These are phyloP conservation scores for Aeminium ludgeri DNA, from an alignment of 495 filamentous ascomycete species.

Conservation along the genomic window DNA sequence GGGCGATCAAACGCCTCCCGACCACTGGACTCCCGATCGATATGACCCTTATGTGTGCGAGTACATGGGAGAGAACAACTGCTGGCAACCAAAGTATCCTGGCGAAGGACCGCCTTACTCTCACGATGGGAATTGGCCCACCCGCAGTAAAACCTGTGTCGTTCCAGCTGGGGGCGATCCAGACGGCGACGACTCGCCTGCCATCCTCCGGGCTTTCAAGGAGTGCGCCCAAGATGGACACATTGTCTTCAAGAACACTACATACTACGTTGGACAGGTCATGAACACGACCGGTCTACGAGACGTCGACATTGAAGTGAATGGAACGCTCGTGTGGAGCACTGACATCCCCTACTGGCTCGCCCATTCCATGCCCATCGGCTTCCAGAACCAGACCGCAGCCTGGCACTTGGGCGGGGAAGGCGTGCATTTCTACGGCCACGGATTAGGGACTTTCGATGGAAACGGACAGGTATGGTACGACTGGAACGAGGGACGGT, in stretches of 20 bases:
- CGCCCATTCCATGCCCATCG: conserved; percentile 25
- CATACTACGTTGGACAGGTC: background rate
- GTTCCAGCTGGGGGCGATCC: too few species aligned
- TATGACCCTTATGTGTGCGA: too few species aligned
- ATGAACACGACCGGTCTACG: conserved; percentile 28
- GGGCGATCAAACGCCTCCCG: too few species aligned
- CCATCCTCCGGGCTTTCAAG: conserved; percentile 29
- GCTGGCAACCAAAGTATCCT: too few species aligned
- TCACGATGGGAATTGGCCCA: too few species aligned
- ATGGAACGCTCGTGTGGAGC: conserved; percentile 24
- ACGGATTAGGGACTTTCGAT: conserved; percentile 29
- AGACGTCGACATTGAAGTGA: conserved; percentile 25
- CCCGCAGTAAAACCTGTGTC: too few species aligned
- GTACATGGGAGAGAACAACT: too few species aligned
- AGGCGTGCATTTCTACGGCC: conserved; percentile 20
- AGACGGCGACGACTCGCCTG: conserved; percentile 17
- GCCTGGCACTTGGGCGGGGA: conserved; percentile 30
- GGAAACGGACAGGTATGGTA: conserved; percentile 35
- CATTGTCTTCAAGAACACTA: conserved; percentile 24
- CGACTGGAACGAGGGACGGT: conserved; percentile 19
- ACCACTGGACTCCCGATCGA: too few species aligned
- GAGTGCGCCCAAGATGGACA: conserved; percentile 25
- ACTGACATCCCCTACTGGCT: conserved; percentile 31
- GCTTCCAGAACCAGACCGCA: conserved; percentile 32
- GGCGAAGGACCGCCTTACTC: too few species aligned